phyloP scores from a whole-genome alignment of 2,329 filamentous ascomycete species.

The Diplodia mutila region DNA sequence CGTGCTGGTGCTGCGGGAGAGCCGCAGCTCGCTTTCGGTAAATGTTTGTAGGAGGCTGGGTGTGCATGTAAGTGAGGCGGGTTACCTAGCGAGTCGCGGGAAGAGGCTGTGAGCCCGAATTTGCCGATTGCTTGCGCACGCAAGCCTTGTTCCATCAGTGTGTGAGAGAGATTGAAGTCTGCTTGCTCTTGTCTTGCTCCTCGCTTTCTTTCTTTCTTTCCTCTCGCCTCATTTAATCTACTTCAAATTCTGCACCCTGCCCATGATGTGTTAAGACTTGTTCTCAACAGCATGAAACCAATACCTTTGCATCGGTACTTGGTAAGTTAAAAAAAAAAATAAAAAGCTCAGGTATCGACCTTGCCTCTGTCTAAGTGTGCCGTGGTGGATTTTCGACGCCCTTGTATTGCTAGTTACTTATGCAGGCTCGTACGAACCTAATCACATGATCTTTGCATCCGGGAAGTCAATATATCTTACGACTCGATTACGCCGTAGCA shows the following conservation, averaged over 20 bases:
- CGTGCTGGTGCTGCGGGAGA: neutral
- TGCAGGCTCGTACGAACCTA: neutral
- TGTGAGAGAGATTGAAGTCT: neutral
- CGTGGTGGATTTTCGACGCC: neutral
- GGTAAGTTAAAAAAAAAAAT: neutral
- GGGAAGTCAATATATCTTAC: neutral
- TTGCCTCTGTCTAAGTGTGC: neutral
- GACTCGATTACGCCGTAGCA: neutral
- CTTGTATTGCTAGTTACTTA: neutral
- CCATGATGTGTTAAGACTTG: no score
- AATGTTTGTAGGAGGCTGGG: neutral
- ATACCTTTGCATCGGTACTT: neutral
- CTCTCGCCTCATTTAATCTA: neutral
- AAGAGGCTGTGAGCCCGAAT: neutral
- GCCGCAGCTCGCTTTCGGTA: neutral
- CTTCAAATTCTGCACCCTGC: neutral
- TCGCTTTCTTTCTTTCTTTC: neutral
- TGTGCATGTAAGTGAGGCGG: neutral
- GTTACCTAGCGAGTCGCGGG: neutral
- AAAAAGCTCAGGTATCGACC: neutral
- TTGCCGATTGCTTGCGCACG: neutral
- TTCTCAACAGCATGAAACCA: neutral
- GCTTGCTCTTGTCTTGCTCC: neutral
- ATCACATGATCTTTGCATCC: neutral
- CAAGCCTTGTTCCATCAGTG: neutral